Evolutionary conservation across 805 yeast species (phyloP), one percentile per base, ranked within the genome.

Genomic region (Candida patagonica): DNA sequence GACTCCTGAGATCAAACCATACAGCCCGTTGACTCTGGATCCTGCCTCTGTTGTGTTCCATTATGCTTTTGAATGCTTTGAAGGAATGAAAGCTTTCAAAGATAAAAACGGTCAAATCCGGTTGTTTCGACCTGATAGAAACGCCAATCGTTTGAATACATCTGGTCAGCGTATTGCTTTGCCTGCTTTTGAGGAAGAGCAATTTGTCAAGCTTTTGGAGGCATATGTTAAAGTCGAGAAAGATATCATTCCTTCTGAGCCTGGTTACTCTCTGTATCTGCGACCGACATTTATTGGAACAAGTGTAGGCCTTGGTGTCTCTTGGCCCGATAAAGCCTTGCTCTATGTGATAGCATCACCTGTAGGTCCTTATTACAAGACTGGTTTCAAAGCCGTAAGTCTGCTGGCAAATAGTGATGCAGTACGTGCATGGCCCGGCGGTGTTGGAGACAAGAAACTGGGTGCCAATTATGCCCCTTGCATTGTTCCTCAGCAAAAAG

Each of bases 341-440:
- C 65, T 89, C 49, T 92, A 67, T 59, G 86, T 88, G 34, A 88
- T 89, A 61, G 81, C 89, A 32, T 85, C 95, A 13, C 97, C 97
- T 22, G 97, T 89, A 23, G 97, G 97, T 37, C 96, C 97, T 20
- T 92, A 89, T 73, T 86, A 82, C 67, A 73, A 81, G 55, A 82
- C 95, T 15, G 96, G 97, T 15, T 89, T 89, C 77, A 87, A 88
- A 66, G 96, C 97, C 30, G 95, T 92, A 40, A 71, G 76, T 46
- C 73, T 92, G 49, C 96, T 89, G 67, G 96, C 97, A 50, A 88
- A 96, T 26, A 95, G 86, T 59, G 78, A 84, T 53, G 95, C 95
- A 37, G 88, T 88, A 25, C 83, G 98, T 69, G 97, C 98, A 23
- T 89, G 97, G 97, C 97, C 97, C 59, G 95, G 95, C 56, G 98